Evolutionary conservation across 2,329 filamentous ascomycete genomes (phyloP).

Genomic region (Colletotrichum sp.): DNA sequence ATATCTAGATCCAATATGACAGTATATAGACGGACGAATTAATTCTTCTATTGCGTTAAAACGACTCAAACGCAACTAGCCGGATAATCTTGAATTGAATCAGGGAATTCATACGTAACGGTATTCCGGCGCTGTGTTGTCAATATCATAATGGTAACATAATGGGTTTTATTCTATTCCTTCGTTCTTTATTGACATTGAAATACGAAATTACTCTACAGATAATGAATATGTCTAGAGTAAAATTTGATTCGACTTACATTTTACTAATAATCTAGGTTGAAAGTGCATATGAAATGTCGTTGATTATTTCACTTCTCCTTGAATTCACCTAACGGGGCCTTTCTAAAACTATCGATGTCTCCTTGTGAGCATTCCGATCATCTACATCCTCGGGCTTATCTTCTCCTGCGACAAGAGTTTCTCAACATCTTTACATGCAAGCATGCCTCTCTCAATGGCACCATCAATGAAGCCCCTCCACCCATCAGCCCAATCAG

Average conservation of each 20-base stretch:
- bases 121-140: too few species aligned
- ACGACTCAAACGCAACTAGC: not conserved
- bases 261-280: not conserved
- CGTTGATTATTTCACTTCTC: rapidly evolving
- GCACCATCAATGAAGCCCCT: not conserved
- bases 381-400: rapidly evolving
- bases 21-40: not conserved
- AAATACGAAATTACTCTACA: rapidly evolving
- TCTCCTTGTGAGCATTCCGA: not conserved
- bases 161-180: too few species aligned
- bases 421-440: not conserved
- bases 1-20: rapidly evolving
- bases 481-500: not conserved
- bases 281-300: rapidly evolving
- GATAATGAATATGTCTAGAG: not conserved
- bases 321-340: rapidly evolving
- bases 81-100: too few species aligned
- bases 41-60: rapidly evolving
- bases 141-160: too few species aligned
- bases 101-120: too few species aligned
- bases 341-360: not conserved
- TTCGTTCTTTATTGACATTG: too few species aligned
- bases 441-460: not conserved
- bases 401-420: not conserved
- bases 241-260: too few species aligned